Percentiles rank a stretch among this genome's conserved stretches.
Conservation (phyloP, 2,329 filamentous ascomycete species). For the Ramichloridium luteum region DNA sequence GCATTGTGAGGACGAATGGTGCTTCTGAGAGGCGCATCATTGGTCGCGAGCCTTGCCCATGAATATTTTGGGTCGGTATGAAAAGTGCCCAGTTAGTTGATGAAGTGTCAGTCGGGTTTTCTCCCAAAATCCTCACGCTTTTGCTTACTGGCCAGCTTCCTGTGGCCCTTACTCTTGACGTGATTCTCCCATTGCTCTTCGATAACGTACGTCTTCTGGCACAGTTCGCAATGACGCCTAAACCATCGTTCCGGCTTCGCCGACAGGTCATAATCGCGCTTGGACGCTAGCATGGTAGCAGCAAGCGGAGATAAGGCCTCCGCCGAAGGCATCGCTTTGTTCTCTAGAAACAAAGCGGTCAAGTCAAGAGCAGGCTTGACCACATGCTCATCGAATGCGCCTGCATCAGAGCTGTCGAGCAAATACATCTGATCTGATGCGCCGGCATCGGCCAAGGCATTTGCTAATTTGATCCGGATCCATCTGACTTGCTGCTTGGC, state of each 20-base stretch:
- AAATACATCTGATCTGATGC: constrained; percentile 54
- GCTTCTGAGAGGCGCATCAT: too few species aligned
- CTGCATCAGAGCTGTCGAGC: constrained; percentile 63
- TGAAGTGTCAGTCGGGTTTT: too few species aligned
- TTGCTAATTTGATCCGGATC: constrained; percentile 73
- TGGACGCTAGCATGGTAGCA: constrained; percentile 44
- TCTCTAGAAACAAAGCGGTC: constrained; percentile 50
- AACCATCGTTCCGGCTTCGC: constrained; percentile 35
- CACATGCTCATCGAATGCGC: constrained; percentile 51
- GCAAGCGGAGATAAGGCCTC: constrained; percentile 44
- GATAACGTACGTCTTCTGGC: constrained; percentile 45
- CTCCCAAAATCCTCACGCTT: constrained; percentile 4
- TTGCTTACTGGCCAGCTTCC: constrained; percentile 21
- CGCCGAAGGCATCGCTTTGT: constrained; percentile 42
- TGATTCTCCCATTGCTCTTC: constrained; percentile 48
- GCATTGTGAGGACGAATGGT: too few species aligned
- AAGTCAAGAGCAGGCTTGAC: constrained; percentile 51
- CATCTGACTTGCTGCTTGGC: constrained; percentile 73
- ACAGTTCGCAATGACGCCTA: constrained; percentile 57
- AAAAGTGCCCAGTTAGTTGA: too few species aligned
- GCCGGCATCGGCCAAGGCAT: constrained; percentile 46
- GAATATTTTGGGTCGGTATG: too few species aligned
- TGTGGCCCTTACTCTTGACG: constrained; percentile 43
- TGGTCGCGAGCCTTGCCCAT: too few species aligned
- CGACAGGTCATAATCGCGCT: constrained; percentile 37